Percentiles rank a stretch among this genome's conserved stretches.
Evolutionary conservation across 768 basidiomycete species (phyloP).

Genomic region (Trametes villosa): DNA sequence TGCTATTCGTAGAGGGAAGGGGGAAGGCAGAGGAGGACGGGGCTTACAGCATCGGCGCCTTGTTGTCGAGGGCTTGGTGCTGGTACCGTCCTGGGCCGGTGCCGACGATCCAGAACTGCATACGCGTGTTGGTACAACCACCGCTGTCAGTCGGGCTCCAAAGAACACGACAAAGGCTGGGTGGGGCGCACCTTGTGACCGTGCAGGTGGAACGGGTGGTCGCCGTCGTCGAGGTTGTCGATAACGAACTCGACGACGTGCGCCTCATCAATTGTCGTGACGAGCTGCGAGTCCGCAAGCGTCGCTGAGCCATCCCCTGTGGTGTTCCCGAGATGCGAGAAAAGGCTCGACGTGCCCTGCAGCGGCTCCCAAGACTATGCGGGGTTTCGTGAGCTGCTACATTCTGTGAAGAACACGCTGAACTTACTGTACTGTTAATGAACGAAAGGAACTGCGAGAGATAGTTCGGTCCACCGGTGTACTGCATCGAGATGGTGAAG

Average conservation of each 20-base stretch:
- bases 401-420: background rate
- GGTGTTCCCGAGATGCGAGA: slow-evolving; percentile 22
- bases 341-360: slow-evolving; percentile 28
- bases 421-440: slow-evolving; percentile 36
- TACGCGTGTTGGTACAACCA: no score
- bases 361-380: slow-evolving; percentile 32
- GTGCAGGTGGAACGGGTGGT: slow-evolving; percentile 45
- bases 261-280: slow-evolving; percentile 29
- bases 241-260: slow-evolving; percentile 33
- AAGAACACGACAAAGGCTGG: background rate
- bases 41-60: slow-evolving; percentile 40
- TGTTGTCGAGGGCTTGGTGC: slow-evolving; percentile 36
- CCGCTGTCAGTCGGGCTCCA: background rate
- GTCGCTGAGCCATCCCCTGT: slow-evolving; percentile 20
- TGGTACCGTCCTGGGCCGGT: slow-evolving; percentile 41
- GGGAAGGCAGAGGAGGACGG: background rate
- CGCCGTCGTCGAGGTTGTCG: slow-evolving; percentile 36
- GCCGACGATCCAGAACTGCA: slow-evolving; percentile 40
- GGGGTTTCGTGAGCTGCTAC: background rate
- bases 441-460: slow-evolving; percentile 33
- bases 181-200: slow-evolving; percentile 34
- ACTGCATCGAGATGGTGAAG: slow-evolving; percentile 32
- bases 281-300: slow-evolving; percentile 27
- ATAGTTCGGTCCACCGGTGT: slow-evolving; percentile 22
- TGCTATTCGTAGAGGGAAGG: background rate